phyloP scores from a whole-genome alignment of 2,329 filamentous ascomycete species.

The Emergomyces orientalis region DNA sequence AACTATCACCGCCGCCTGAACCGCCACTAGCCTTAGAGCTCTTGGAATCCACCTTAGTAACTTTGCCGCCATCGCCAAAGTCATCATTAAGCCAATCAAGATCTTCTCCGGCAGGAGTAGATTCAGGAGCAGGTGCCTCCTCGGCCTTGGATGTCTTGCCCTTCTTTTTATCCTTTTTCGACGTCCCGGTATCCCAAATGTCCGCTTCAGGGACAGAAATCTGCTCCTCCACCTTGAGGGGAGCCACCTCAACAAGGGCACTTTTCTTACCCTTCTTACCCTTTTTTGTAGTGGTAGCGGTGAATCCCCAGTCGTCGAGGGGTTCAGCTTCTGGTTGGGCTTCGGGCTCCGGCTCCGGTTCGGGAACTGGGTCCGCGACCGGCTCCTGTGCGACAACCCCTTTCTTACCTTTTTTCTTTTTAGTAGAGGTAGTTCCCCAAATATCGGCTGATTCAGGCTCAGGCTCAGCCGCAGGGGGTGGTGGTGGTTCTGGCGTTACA shows the following conservation, averaged over 20 bases:
- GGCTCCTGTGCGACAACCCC: constrained; percentile 20
- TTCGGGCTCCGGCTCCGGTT: constrained; percentile 20
- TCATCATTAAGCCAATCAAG: constrained; percentile 18
- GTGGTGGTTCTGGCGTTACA: constrained; percentile 23
- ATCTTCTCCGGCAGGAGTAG: constrained; percentile 21
- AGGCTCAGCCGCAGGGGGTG: constrained; percentile 9
- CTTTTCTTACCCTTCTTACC: constrained; percentile 26
- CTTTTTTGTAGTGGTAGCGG: constrained; percentile 19
- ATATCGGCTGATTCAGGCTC: constrained; percentile 14
- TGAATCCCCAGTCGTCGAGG: constrained; percentile 27
- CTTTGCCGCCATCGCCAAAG: constrained; percentile 16
- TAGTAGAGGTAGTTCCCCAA: constrained; percentile 19
- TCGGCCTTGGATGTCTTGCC: constrained; percentile 21
- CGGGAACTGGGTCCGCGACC: neutral
- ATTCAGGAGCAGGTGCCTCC: neutral
- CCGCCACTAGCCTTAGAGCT: constrained; percentile 14
- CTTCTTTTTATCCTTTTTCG: constrained; percentile 25
- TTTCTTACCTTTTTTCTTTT: constrained; percentile 43
- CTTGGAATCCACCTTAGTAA: constrained; percentile 18
- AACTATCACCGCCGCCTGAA: constrained; percentile 15
- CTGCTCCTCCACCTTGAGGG: constrained; percentile 14
- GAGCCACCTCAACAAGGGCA: constrained; percentile 14
- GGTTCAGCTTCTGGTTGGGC: constrained; percentile 19
- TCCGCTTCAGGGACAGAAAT: constrained; percentile 24
- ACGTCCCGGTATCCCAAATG: constrained; percentile 23